phyloP scores from a whole-genome alignment of 305 asterid species.

The Fraxinus platypoda region DNA sequence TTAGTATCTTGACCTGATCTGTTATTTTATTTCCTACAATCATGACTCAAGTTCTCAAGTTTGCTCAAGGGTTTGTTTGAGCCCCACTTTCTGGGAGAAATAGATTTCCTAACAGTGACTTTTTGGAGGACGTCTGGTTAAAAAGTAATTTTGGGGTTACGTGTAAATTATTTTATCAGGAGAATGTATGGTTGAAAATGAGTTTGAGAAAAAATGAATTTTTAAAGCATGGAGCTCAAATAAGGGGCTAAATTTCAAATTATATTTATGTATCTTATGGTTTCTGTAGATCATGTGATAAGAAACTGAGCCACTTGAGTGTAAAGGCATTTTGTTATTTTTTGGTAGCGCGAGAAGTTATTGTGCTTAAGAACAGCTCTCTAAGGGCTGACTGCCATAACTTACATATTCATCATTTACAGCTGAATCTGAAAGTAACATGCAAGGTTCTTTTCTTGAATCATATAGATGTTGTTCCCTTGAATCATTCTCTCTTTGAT shows the following conservation, averaged over 20 bases:
- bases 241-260: not conserved
- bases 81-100: not conserved
- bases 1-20: not conserved
- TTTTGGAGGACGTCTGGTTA: not conserved
- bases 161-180: too few species aligned
- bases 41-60: not conserved
- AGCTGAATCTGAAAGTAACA: not conserved
- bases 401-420: not conserved
- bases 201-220: too few species aligned
- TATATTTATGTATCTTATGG: not conserved
- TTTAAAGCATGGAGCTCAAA: not conserved
- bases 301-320: not conserved
- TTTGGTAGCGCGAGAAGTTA: not conserved
- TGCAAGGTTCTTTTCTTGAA: not conserved
- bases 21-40: not conserved
- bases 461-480: not conserved
- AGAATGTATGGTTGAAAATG: not conserved
- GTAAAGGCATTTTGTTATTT: not conserved
- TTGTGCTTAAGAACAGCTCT: not conserved
- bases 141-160: not conserved
- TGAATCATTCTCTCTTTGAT: not conserved
- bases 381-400: not conserved
- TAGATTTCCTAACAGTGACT: not conserved
- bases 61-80: not conserved
- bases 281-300: not conserved